phyloP scores from a whole-genome alignment of 495 filamentous ascomycete genomes.

The Viridothelium virens region DNA sequence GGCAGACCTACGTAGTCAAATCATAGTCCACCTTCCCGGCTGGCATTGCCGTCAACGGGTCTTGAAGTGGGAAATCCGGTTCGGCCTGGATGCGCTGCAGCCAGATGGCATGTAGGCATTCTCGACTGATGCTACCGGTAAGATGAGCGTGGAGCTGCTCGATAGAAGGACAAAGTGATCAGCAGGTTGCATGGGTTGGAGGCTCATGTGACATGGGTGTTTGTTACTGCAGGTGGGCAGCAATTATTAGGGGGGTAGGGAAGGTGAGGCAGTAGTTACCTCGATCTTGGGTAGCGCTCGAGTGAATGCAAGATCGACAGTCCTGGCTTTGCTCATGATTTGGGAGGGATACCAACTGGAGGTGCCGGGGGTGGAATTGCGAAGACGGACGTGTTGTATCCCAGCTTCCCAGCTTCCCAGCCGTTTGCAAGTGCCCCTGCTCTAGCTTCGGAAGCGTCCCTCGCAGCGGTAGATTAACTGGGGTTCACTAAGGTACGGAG shows the following conservation, averaged over 20 bases:
- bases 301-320: constrained; percentile 22
- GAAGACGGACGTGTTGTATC: no score
- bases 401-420: neutral
- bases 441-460: constrained; percentile 10
- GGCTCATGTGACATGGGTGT: neutral
- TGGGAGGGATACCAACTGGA: neutral
- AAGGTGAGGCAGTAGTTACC: constrained; percentile 15
- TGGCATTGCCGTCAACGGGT: constrained; percentile 63
- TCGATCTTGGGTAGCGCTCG: constrained; percentile 33
- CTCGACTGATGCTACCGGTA: constrained; percentile 67
- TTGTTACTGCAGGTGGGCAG: neutral
- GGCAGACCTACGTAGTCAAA: constrained; percentile 51
- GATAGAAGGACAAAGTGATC: neutral
- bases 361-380: no score
- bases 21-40: constrained; percentile 61
- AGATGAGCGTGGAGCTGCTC: constrained; percentile 74
- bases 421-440: neutral
- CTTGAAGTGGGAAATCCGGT: constrained; percentile 47
- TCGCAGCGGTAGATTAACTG: neutral
- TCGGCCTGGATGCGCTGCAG: constrained; percentile 44
- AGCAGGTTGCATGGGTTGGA: neutral
- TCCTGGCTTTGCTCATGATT: neutral
- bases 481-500: no score
- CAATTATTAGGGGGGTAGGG: no score
- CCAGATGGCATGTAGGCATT: constrained; percentile 74